Evolutionary conservation across 768 basidiomycete genomes (phyloP).

Genomic region (Lactarius indigo): DNA sequence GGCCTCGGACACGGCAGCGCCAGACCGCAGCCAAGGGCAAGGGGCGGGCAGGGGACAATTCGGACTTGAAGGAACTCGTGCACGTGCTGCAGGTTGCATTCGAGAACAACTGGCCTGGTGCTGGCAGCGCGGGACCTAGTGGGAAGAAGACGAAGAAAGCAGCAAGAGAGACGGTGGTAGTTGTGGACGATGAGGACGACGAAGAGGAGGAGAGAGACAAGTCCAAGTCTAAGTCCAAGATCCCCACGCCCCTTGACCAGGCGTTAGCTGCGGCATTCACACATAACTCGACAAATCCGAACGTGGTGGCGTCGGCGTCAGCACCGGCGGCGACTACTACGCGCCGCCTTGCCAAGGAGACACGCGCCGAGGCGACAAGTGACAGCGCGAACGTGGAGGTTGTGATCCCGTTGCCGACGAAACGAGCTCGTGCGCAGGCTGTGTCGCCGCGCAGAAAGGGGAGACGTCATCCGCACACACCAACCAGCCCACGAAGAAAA

Average conservation of each 20-base stretch:
- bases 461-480: no score
- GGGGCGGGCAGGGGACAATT: background rate
- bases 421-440: no score
- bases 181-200: background rate
- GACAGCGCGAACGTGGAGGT: background rate
- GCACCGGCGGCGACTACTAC: background rate
- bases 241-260: background rate
- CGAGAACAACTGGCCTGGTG: constrained; percentile 2
- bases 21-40: background rate
- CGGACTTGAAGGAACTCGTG: background rate
- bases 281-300: constrained; percentile 9
- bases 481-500: no score
- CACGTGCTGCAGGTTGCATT: constrained; percentile 16
- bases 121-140: background rate
- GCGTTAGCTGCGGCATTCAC: constrained; percentile 10
- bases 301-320: background rate
- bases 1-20: background rate
- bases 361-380: background rate
- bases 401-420: background rate
- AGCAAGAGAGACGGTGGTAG: background rate
- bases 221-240: no score
- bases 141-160: background rate
- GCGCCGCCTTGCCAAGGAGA: background rate
- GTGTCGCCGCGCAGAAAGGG: background rate
- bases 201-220: background rate